Percentiles rank a stretch among this genome's conserved stretches.
Conservation (phyloP, 2,329 filamentous ascomycete species). For the Hymenotorrendiella dingleyae region DNA sequence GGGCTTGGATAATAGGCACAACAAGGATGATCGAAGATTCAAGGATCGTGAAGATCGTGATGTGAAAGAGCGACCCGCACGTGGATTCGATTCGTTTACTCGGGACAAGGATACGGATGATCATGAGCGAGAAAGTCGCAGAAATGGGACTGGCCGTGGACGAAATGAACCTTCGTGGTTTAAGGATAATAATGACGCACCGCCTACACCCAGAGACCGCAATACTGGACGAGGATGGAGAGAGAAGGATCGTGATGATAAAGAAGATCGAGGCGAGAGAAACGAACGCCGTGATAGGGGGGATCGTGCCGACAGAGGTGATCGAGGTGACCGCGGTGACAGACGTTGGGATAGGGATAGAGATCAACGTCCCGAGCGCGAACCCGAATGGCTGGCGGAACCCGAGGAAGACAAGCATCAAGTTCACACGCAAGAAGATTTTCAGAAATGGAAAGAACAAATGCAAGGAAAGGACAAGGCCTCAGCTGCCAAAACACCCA, state of each 20-base stretch:
- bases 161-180: slow-evolving; percentile 72
- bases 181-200: slow-evolving; percentile 39
- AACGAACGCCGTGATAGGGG: slow-evolving; percentile 26
- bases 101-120: slow-evolving; percentile 45
- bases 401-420: slow-evolving; percentile 63
- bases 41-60: slow-evolving; percentile 53
- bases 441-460: slow-evolving; percentile 87
- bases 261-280: slow-evolving; percentile 19
- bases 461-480: slow-evolving; percentile 46
- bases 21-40: slow-evolving; percentile 34
- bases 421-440: slow-evolving; percentile 79
- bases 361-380: slow-evolving; percentile 64
- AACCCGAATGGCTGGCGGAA: slow-evolving; percentile 87
- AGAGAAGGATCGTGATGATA: slow-evolving; percentile 34
- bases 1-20: slow-evolving; percentile 45
- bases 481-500: slow-evolving; percentile 20
- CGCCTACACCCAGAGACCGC: slow-evolving; percentile 26
- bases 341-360: slow-evolving; percentile 43
- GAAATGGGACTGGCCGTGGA: slow-evolving; percentile 59
- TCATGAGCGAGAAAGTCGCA: slow-evolving; percentile 49
- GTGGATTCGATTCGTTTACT: slow-evolving; percentile 45
- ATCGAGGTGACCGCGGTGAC: slow-evolving; percentile 19
- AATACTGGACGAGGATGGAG: slow-evolving; percentile 32
- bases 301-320: slow-evolving; percentile 25
- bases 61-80: slow-evolving; percentile 40